Base-by-base conservation (phyloP, 805 yeast species). In the Zygotorulaspora chibaensis region DNA sequence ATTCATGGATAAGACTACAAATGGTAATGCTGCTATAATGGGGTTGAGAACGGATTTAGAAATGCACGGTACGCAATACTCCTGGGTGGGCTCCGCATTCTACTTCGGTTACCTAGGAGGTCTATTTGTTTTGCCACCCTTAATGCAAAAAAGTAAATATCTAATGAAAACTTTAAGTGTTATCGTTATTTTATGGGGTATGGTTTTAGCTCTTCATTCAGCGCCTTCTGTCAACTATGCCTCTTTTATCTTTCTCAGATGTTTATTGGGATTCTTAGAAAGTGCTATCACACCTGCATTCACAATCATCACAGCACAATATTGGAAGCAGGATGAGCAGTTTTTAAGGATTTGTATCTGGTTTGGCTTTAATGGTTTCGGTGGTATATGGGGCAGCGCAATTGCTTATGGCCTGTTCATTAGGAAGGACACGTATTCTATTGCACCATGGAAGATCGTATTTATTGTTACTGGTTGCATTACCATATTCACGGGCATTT, bases 151-250 rank as follows among this genome's bases (percentile, higher is more conserved):
- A 43, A 72, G 79, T 45, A 84, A 83, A 1, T 46, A 52, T 15
- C 68, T 82, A 38, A 71, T 77, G 15, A 78, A 76, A 51, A 60
- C 77, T 1, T 68, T 74, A 2, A 62, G 75, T n/a, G 44, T 57
- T 2, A 69, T 72, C 48, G 73, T 83, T 33, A 56, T 80, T 12
- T 35, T 76, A 0, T 84, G 90, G 89, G 88, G 88, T 15, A 54
- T 60, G 26, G 61, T 80, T n/a, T 62, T 80, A 30, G 68, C 76
- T 31, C 65, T 78, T n/a, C 79, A 76, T 50, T 72, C 84, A 1
- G 76, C 73, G 2, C 74, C 81, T 2, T 57, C 69, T 34, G 50
- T 59, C 12, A 64, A 58, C 29, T 77, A 69, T 50, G 66, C 74
- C 8, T 74, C 79, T 0, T 69, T 77, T 41, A 53, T 77, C 23